These are phyloP conservation scores for Prunus armeniaca DNA, from an alignment of 306 rosid genomes.

Conservation along the genomic window DNA sequence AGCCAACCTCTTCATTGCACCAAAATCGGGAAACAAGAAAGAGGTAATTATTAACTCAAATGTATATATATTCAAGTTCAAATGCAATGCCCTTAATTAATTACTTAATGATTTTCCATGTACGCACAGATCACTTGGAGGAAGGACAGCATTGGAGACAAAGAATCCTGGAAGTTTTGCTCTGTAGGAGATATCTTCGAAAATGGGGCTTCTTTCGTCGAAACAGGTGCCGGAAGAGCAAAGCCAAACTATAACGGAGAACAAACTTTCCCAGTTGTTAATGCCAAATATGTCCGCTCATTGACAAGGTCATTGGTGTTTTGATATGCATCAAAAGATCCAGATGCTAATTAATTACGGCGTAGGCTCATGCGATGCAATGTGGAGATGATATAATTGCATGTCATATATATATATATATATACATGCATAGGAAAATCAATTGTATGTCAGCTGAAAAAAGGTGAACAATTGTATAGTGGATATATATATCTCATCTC, in stretches of 20 bases:
- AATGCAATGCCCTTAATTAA: background rate
- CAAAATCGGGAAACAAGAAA: constrained; percentile 22
- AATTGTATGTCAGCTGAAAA: too few relatives aligned
- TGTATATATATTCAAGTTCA: background rate
- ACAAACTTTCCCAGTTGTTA: too few relatives aligned
- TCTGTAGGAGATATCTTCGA: constrained; percentile 36
- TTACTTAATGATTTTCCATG: background rate
- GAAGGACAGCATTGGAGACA: background rate
- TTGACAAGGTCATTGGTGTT: constrained; percentile 44
- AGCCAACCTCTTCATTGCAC: constrained; percentile 39
- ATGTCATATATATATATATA: too few relatives aligned
- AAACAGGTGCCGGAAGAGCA: too few relatives aligned
- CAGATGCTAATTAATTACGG: constrained; percentile 13
- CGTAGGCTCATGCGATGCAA: background rate
- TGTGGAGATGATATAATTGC: too few relatives aligned
- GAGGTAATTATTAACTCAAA: background rate
- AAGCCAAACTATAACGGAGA: too few relatives aligned
- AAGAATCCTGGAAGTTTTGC: constrained; percentile 23
- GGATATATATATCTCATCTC: too few relatives aligned
- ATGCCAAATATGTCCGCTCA: too few relatives aligned
- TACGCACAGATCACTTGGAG: constrained; percentile 6
- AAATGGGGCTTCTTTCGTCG: too few relatives aligned
- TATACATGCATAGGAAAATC: too few relatives aligned
- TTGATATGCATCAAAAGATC: constrained; percentile 24
- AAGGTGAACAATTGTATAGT: too few relatives aligned